Conservation (phyloP, 352 stramenopile species). For the Blastocystis sp. region DNA sequence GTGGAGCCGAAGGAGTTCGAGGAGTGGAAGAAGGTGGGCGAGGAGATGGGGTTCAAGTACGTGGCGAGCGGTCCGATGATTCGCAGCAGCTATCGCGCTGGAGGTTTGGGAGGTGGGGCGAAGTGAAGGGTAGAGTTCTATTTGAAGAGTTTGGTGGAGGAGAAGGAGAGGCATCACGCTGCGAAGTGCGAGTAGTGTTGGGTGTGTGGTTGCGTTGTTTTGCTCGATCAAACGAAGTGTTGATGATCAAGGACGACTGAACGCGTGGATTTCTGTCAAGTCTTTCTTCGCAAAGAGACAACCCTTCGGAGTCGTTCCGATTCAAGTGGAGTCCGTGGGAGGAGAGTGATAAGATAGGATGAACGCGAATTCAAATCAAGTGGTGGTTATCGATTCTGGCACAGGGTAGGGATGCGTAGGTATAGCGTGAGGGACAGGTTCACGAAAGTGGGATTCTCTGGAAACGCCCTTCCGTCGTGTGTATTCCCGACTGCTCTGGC, state of each 20-base stretch:
- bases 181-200: no score
- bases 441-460: constrained; percentile 91
- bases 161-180: constrained; percentile 11
- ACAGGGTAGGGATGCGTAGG: constrained; percentile 78
- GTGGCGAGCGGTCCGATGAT: constrained; percentile 96
- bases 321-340: not conserved
- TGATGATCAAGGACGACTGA: no score
- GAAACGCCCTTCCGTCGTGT: constrained; percentile 87
- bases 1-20: constrained; percentile 84
- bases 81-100: constrained; percentile 95
- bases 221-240: no score
- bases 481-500: constrained; percentile 90
- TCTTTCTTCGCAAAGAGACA: no score
- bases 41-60: constrained; percentile 97
- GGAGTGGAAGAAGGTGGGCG: constrained; percentile 88
- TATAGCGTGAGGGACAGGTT: constrained; percentile 76
- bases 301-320: not conserved
- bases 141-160: constrained; percentile 20
- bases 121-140: constrained; percentile 8
- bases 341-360: not conserved
- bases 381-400: constrained; percentile 88
- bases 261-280: no score
- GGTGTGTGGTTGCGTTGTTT: no score
- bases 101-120: constrained; percentile 72
- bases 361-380: constrained; percentile 22